Percentiles rank a stretch among this genome's conserved stretches.
These are phyloP conservation scores for Yamadazyma scolyti DNA, from an alignment of 805 yeast species.

Conservation along the genomic window DNA sequence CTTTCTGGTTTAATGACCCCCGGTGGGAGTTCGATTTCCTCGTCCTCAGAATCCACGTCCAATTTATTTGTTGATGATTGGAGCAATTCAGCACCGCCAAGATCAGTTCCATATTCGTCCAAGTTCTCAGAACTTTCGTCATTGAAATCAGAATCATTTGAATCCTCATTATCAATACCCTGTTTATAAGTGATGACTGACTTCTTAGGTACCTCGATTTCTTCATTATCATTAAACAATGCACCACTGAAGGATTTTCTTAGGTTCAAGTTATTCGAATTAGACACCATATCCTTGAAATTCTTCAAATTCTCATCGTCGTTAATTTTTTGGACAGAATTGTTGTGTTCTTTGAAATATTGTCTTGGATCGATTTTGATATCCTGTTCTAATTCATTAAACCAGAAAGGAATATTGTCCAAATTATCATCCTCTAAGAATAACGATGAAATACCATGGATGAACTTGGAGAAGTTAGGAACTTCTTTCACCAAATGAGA, in stretches of 20 bases:
- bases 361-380: slow-evolving; percentile 75
- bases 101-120: slow-evolving; percentile 18
- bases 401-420: slow-evolving; percentile 92
- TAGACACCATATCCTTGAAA: slow-evolving; percentile 36
- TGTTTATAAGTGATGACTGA: background rate
- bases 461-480: slow-evolving; percentile 87
- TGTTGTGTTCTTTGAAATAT: slow-evolving; percentile 49
- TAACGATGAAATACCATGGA: slow-evolving; percentile 88
- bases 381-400: slow-evolving; percentile 76
- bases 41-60: slow-evolving; percentile 78
- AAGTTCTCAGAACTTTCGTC: slow-evolving; percentile 24
- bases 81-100: slow-evolving; percentile 3
- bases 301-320: slow-evolving; percentile 44
- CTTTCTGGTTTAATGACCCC: slow-evolving; percentile 83
- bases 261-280: slow-evolving; percentile 27
- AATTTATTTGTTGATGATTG: slow-evolving; percentile 33
- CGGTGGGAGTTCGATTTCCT: slow-evolving; percentile 77
- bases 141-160: slow-evolving; percentile 17
- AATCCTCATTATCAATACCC: slow-evolving; percentile 4
- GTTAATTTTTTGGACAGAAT: slow-evolving; percentile 44
- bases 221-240: slow-evolving; percentile 48
- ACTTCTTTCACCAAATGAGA: slow-evolving; percentile 88
- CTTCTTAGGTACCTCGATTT: slow-evolving; percentile 60
- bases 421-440: slow-evolving; percentile 88
- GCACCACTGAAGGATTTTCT: slow-evolving; percentile 40